Percentiles rank a stretch among this genome's conserved stretches.
phyloP scores from a whole-genome alignment of 768 basidiomycete genomes.

The Pleurotus eryngii region DNA sequence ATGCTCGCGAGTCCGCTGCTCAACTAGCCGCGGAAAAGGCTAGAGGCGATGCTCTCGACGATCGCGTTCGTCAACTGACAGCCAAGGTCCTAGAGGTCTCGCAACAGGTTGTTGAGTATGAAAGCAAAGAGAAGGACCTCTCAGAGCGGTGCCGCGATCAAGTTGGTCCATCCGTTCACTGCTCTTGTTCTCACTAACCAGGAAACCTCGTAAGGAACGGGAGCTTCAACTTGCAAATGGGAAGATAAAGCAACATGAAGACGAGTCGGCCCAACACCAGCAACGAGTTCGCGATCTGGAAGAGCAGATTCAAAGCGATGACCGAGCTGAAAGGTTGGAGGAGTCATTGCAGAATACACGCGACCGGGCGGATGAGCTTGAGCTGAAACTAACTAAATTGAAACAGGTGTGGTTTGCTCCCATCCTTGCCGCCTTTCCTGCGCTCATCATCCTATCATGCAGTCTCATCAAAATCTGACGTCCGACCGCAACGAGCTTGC shows the following conservation, averaged over 20 bases:
- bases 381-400: conserved; percentile 75
- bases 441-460: conserved; percentile 2
- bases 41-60: conserved; percentile 35
- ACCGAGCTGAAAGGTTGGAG: conserved; percentile 74
- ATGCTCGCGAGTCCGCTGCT: conserved; percentile 38
- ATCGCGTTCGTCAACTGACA: conserved; percentile 41
- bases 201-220: conserved; percentile 53
- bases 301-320: conserved; percentile 81
- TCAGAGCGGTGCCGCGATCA: conserved; percentile 52
- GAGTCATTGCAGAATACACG: conserved; percentile 72
- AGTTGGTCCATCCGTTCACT: conserved; percentile 25
- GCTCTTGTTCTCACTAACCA: neutral
- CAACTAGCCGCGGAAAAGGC: conserved; percentile 40
- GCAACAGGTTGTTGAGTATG: conserved; percentile 37
- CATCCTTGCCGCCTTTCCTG: neutral
- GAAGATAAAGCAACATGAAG: conserved; percentile 47
- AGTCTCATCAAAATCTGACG: conserved; percentile 60
- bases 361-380: conserved; percentile 79
- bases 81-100: conserved; percentile 32
- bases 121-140: conserved; percentile 52
- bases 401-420: conserved; percentile 55
- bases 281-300: conserved; percentile 68
- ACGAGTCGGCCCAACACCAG: conserved; percentile 50
- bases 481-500: conserved; percentile 58
- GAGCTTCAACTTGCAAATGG: conserved; percentile 66